phyloP scores from a whole-genome alignment of 257 asterid species.

The Lycium barbarum region DNA sequence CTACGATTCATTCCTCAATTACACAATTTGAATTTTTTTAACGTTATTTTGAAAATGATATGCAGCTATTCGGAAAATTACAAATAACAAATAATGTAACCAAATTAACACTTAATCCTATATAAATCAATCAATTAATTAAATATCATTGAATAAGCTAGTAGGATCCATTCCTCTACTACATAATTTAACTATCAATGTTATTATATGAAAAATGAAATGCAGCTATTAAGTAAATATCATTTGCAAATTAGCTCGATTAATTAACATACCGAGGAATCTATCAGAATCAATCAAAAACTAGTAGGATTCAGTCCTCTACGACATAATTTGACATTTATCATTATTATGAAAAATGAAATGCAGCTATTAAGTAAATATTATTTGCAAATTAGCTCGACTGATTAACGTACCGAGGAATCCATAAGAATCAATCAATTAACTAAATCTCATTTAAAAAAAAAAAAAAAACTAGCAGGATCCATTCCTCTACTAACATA shows the following conservation, averaged over 20 bases:
- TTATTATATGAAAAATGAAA: too few relatives aligned
- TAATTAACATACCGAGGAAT: constrained; percentile 35
- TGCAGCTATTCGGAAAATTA: neutral
- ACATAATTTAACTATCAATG: neutral
- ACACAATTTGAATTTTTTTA: too few relatives aligned
- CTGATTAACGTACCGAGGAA: too few relatives aligned
- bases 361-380: neutral
- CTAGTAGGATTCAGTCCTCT: neutral
- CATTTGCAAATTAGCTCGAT: neutral
- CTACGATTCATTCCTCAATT: neutral
- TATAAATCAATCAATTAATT: neutral
- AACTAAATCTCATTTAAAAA: neutral
- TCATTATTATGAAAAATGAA: too few relatives aligned
- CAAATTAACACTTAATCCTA: too few relatives aligned
- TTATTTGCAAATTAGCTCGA: constrained; percentile 34
- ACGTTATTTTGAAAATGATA: too few relatives aligned
- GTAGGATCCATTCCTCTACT: too few relatives aligned
- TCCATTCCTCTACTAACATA: neutral
- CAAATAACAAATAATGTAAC: too few relatives aligned
- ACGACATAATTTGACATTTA: too few relatives aligned
- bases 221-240: neutral
- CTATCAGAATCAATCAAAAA: neutral
- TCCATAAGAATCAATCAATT: neutral
- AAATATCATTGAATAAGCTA: neutral
- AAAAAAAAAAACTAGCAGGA: neutral